Base-by-base conservation (phyloP, 1,139 yeast species). In the Sugiyamaella paludigena region DNA sequence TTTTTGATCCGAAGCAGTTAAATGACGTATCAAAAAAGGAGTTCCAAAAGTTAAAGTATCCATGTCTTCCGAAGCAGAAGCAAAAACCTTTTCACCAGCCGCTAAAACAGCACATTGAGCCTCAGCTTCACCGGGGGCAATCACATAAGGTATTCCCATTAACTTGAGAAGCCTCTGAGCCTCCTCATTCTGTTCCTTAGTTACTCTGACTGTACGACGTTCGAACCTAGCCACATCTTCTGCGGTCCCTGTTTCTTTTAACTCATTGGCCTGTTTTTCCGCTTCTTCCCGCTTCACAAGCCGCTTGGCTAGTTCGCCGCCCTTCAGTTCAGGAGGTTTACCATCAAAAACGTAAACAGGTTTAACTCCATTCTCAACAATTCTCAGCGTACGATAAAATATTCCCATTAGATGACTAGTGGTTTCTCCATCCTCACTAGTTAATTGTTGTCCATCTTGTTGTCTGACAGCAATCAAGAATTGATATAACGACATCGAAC, bases 31-130 rank as follows among this genome's bases (percentile, higher is more conserved):
- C 50, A 92, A 71, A 52, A 73, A 81, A 1, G 96, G 95, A 1
- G 98, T 87, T 48, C 81, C 83, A 66, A 92, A 92, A 62, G 98
- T 92, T 50, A 92, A 69, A 0, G 98, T 94, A 69, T 92, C 99
- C 98, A 92, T 92, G 79, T 92, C 99, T 66, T 92, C 99, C 2
- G 96, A 87, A 0, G 98, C 99, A 1, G 98, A 96, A 10, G 96
- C 98, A 65, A 83, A 92, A 0, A 92, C 98, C 49, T 71, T 71
- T 4, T 95, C 97, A 12, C 81, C 80, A 52, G 81, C 79, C 1
- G 98, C 97, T 50, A 92, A 71, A 57, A 83, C 95, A 0, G 98
- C 98, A 73, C 98, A 92, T 63, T 92, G 98, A 0, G 98, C 96
- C 66, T 92, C 99, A 0, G 99, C 99, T 68, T 92, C 99, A 66